phyloP scores from a whole-genome alignment of 2,329 filamentous ascomycete species.

The Fusarium domesticum region DNA sequence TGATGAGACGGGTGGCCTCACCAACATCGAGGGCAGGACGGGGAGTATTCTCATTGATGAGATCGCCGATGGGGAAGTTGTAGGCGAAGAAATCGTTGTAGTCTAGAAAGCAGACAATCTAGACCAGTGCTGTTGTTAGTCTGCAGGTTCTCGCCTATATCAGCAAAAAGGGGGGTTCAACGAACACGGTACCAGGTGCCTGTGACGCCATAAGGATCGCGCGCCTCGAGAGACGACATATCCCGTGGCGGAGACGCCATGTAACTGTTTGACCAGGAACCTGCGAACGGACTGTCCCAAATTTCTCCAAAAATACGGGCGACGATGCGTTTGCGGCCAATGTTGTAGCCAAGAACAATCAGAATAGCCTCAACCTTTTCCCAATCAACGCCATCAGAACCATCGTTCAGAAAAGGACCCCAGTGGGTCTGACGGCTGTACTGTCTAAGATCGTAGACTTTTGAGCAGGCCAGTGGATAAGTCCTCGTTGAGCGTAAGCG shows the following conservation, averaged over 20 bases:
- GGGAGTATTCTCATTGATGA: slow-evolving; percentile 41
- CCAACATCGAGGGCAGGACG: slow-evolving; percentile 55
- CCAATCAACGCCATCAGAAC: slow-evolving; percentile 65
- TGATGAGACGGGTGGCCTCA: slow-evolving; percentile 68
- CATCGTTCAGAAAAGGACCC: slow-evolving; percentile 70
- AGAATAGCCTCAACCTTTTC: slow-evolving; percentile 75
- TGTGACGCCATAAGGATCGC: slow-evolving; percentile 68
- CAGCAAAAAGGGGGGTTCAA: slow-evolving; percentile 5
- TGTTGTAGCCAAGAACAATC: slow-evolving; percentile 64
- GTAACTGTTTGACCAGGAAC: slow-evolving; percentile 52
- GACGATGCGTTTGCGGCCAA: slow-evolving; percentile 47
- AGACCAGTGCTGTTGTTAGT: slow-evolving; percentile 9
- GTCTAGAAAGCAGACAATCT: slow-evolving; percentile 55
- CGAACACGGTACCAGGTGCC: slow-evolving; percentile 69
- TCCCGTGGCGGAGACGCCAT: slow-evolving; percentile 37
- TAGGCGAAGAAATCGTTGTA: slow-evolving; percentile 70
- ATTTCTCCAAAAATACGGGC: slow-evolving; percentile 48
- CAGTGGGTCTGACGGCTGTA: slow-evolving; percentile 61
- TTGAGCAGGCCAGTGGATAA: slow-evolving; percentile 62
- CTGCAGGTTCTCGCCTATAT: background rate
- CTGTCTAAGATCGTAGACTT: slow-evolving; percentile 71
- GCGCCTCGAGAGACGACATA: slow-evolving; percentile 44
- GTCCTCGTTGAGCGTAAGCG: slow-evolving; percentile 37
- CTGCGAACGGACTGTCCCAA: slow-evolving; percentile 56
- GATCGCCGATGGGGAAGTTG: slow-evolving; percentile 58